Base-by-base conservation (phyloP, 345 rosid species). In the Hevea brasiliensis region DNA sequence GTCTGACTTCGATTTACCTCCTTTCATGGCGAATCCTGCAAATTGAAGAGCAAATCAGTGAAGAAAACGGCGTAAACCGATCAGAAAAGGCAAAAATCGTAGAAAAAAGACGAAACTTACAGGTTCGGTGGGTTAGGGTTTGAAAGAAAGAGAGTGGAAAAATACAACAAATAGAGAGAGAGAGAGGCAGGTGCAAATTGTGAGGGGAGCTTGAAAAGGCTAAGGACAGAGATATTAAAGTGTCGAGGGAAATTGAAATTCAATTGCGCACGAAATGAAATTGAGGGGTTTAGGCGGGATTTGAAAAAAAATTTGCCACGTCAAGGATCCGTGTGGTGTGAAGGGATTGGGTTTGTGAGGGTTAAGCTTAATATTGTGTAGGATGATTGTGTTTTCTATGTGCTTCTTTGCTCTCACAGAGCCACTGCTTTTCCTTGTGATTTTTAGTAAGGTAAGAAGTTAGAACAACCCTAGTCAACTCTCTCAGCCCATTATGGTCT, bases 241-340 rank as follows among this genome's bases (percentile, higher is more conserved):
- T 32, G 64, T 50, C n/a, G 70, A 63, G 78, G 77, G 74, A 86
- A 90, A 89, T 87, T 85, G 85, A 89, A 91, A 85, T 87, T 87
- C 87, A 87, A 89, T 90, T 87, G 85, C 88, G 85, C 74, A 81
- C 81, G 87, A 86, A 90, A 89, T 84, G 91, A 84, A 79, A 76
- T 65, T 65, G 75, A 50, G 50, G 91, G 92, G 89, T 91, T 90
- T 89, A 81, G 88, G 94, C 92, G 96, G 94, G 94, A 87, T 89
- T 87, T 87, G 78, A 77, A 73, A 32, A 32, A 82, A 72, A 81
- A 78, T 81, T 40, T 56, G 82, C 86, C 97, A 94, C 68, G 90
- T 94, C 88, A 88, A 6, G 84, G 69, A 89, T 94, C 97, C 77
- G 35, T 8, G 92, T 72, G 81, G 26, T 68, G 24, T 44, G 0